phyloP scores from a whole-genome alignment of 1,284 basidiomycete genomes.

The Phellinidium pouzarii region DNA sequence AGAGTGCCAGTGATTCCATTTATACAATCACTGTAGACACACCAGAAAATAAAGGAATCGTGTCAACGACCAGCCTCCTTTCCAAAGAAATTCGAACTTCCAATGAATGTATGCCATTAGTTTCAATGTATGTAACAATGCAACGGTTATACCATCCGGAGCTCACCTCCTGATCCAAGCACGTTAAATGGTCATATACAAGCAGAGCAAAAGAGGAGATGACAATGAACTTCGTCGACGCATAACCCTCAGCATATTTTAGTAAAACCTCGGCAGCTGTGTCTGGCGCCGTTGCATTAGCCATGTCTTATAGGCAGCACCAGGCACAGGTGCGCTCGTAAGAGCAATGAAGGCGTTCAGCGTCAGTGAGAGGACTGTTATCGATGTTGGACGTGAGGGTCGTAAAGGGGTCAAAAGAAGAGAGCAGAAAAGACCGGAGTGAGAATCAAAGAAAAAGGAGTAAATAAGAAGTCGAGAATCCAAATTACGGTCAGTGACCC shows the following conservation, averaged over 20 bases:
- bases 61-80: slow-evolving; percentile 12
- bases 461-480: background rate
- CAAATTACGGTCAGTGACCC: background rate
- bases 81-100: slow-evolving; percentile 17
- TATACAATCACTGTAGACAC: background rate
- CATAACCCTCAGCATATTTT: slow-evolving; percentile 2
- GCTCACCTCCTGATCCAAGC: slow-evolving; percentile 16
- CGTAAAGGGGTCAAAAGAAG: background rate
- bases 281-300: background rate
- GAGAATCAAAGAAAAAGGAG: background rate
- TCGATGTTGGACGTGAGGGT: background rate
- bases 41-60: slow-evolving; percentile 17
- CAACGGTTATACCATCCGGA: background rate
- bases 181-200: slow-evolving; percentile 17
- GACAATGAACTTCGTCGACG: slow-evolving; percentile 6
- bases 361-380: too few species aligned
- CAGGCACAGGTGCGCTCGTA: too few species aligned
- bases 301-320: background rate
- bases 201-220: slow-evolving; percentile 14
- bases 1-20: too few species aligned
- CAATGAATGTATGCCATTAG: background rate
- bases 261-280: background rate
- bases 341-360: too few species aligned
- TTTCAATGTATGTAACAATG: background rate
- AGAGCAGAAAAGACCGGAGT: background rate